Percentiles rank a stretch among this genome's conserved stretches.
These are phyloP conservation scores for Coemansia sp. DNA, from an alignment of 192 early-diverging fungal genomes.

Conservation along the genomic window DNA sequence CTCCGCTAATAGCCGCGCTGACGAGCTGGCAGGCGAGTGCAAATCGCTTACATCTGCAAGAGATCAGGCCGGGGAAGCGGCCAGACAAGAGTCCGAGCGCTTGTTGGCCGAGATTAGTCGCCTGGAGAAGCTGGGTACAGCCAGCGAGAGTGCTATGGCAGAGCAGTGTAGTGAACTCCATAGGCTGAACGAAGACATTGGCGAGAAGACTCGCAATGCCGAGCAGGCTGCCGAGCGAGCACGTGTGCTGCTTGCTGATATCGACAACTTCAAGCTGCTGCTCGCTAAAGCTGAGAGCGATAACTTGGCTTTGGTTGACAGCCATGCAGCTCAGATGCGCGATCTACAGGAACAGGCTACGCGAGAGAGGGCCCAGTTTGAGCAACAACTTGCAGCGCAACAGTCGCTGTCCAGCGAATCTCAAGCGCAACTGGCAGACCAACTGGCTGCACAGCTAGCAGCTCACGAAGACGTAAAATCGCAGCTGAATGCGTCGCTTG, in stretches of 20 bases:
- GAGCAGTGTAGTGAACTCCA: conserved; percentile 3
- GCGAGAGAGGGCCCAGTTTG: not conserved
- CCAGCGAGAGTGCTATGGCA: not conserved
- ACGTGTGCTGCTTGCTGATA: not conserved
- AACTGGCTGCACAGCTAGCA: not conserved
- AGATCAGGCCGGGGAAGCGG: not conserved
- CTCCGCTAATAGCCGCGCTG: not conserved
- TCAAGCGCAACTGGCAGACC: not conserved
- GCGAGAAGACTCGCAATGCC: conserved; percentile 3
- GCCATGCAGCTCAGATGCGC: conserved; percentile 5
- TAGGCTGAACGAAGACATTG: not conserved
- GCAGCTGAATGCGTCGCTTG: conserved; percentile 3
- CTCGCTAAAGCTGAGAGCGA: not conserved
- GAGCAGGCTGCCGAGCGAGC: not conserved
- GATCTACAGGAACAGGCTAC: not conserved
- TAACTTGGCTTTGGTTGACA: not conserved
- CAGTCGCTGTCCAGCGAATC: not conserved
- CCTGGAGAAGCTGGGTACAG: not conserved
- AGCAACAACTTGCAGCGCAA: conserved; percentile 2
- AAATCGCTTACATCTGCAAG: not conserved
- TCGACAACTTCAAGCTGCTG: conserved; percentile 4
- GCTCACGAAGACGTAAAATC: not conserved
- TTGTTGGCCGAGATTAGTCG: conserved; percentile 5
- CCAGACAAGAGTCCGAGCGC: not conserved
- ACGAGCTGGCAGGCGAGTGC: conserved; percentile 3